Conservation (phyloP, 2,329 filamentous ascomycete species). For the Neonectria faginata region DNA sequence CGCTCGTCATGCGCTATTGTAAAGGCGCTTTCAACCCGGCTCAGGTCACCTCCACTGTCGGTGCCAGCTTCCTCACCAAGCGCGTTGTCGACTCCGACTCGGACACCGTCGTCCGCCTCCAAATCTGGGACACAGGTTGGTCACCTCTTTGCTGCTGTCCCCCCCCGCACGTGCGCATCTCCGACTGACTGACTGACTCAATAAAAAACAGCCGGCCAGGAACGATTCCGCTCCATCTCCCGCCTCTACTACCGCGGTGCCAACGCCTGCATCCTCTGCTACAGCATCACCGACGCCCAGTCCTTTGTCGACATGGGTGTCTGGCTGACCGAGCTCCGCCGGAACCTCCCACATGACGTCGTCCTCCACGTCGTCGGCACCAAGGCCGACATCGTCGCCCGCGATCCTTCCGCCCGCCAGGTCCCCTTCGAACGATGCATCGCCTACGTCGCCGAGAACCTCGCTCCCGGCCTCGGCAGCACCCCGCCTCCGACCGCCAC, state of each 20-base stretch:
- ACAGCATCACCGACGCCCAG: slow-evolving; percentile 87
- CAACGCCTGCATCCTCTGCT: slow-evolving; percentile 93
- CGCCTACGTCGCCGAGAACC: slow-evolving; percentile 92
- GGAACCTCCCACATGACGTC: slow-evolving; percentile 80
- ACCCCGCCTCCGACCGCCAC: slow-evolving; percentile 76
- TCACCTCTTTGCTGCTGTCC: slow-evolving; percentile 8
- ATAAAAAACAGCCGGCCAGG: slow-evolving; percentile 77
- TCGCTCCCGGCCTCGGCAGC: slow-evolving; percentile 76
- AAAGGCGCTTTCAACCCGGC: slow-evolving; percentile 76
- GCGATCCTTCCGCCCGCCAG: slow-evolving; percentile 81
- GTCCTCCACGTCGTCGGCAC: slow-evolving; percentile 96
- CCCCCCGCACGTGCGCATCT: neutral
- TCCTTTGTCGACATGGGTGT: slow-evolving; percentile 93
- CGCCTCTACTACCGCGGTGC: slow-evolving; percentile 96
- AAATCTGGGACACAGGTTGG: slow-evolving; percentile 91
- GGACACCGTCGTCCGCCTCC: slow-evolving; percentile 87
- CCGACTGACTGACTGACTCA: neutral
- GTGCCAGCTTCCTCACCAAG: slow-evolving; percentile 84
- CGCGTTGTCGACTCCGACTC: slow-evolving; percentile 85
- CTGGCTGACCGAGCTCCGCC: slow-evolving; percentile 87
- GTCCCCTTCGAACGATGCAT: slow-evolving; percentile 97
- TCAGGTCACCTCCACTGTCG: slow-evolving; percentile 77
- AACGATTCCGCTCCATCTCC: slow-evolving; percentile 94
- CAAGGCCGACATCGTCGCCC: slow-evolving; percentile 89
- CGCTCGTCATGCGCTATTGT: slow-evolving; percentile 80